Percentiles rank a stretch among this genome's conserved stretches.
Evolutionary conservation across 2,329 filamentous ascomycete genomes (phyloP).

Genomic region (Graphilbum fragrans): DNA sequence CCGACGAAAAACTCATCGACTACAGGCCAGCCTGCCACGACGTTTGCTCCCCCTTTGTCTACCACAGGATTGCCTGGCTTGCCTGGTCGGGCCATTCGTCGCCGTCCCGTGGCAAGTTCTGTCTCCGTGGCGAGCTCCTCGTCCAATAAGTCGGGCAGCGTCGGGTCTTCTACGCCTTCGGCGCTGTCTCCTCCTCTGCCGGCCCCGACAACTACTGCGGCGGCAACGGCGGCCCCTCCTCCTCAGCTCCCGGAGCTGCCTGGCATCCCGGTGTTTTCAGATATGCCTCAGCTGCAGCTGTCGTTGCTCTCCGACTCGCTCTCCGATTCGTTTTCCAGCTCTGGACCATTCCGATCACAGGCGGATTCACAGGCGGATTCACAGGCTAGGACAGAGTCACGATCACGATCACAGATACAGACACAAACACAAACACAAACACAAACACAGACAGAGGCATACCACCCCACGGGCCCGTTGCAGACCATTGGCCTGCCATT

Average conservation of each 20-base stretch:
- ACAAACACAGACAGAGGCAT: neutral
- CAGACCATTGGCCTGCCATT: slow-evolving; percentile 2
- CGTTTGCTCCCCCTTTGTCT: neutral
- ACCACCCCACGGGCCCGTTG: too few species aligned
- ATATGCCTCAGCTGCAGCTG: neutral
- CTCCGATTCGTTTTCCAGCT: neutral
- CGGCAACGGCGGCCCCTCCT: neutral
- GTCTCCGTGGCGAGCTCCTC: slow-evolving; percentile 1
- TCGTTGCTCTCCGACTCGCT: neutral
- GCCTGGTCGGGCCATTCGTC: slow-evolving; percentile 2
- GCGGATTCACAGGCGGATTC: neutral
- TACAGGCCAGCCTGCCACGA: neutral
- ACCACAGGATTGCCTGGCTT: neutral
- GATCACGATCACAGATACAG: neutral
- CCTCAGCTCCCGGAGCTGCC: neutral
- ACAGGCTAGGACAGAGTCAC: neutral
- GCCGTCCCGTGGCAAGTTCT: slow-evolving; percentile 1
- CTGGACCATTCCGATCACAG: neutral
- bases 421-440: neutral
- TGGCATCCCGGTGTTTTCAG: neutral
- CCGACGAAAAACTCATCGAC: neutral
- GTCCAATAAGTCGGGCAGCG: neutral
- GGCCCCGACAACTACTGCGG: neutral
- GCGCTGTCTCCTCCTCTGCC: neutral
- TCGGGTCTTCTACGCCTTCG: neutral